phyloP scores from a whole-genome alignment of 2,329 filamentous ascomycete genomes.

The Botryotinia globosa region DNA sequence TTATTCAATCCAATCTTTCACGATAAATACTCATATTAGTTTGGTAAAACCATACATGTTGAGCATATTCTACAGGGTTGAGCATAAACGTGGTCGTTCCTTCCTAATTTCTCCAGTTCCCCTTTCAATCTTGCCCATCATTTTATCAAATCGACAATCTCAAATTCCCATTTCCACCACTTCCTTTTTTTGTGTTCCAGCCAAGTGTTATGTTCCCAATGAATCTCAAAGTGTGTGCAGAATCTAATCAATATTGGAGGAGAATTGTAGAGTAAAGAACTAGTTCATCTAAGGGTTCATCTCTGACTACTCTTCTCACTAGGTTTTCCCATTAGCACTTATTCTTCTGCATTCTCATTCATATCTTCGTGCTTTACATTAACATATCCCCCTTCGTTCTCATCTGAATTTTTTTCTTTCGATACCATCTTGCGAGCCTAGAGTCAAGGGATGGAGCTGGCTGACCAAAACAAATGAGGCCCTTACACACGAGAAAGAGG shows the following conservation, averaged over 20 bases:
- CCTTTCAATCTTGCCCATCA: not conserved
- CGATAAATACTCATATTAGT: too few relatives aligned
- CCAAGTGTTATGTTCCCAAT: too few relatives aligned
- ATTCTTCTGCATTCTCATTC: not conserved
- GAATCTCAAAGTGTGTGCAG: too few relatives aligned
- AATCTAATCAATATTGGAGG: too few relatives aligned
- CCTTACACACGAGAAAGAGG: not conserved
- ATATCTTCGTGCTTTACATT: not conserved
- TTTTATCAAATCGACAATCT: not conserved
- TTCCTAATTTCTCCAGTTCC: not conserved
- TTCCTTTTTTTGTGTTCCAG: not conserved
- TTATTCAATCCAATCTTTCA: not conserved
- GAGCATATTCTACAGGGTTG: too few relatives aligned
- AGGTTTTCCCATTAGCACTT: not conserved
- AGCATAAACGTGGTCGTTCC: not conserved
- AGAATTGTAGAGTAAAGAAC: too few relatives aligned
- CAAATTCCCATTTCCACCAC: not conserved
- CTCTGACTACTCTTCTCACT: not conserved
- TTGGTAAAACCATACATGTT: not conserved
- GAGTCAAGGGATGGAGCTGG: not conserved
- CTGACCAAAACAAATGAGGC: not conserved
- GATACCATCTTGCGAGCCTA: not conserved
- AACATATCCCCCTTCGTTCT: not conserved
- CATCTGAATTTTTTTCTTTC: not conserved
- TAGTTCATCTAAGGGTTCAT: not conserved